Evolutionary conservation across 345 rosid species (phyloP), one percentile per base, ranked within the genome.

Genomic region (Rhizophora apiculata): DNA sequence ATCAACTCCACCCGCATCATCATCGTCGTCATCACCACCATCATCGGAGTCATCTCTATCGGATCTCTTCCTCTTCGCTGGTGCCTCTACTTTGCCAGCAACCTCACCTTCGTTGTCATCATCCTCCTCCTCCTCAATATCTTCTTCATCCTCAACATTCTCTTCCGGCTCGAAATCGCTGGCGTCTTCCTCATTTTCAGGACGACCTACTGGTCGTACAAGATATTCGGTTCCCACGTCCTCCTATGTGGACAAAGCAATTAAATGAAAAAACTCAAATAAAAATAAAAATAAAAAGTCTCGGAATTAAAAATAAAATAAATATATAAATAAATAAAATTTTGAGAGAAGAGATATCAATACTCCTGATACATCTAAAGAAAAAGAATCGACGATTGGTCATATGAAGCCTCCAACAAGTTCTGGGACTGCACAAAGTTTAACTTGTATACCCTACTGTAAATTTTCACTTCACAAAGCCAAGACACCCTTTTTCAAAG

Each of bases 141-240:
- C 92, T 0, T 84, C 86, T 0, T 90, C 91, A 6, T 55, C 60
- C 60, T 55, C 60, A 55, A 22, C 24, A 55, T 55, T 55, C 60
- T 55, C 60, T 15, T 8, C 60, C 16, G 93, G 96, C 67, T 88
- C 96, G 29, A 90, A 89, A 78, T 90, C 98, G 68, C 96, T 90
- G 10, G 93, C 95, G n/a, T 93, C 93, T 74, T 86, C 98, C 76
- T 93, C 97, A 11, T 91, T 97, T 73, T 91, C 97, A 11, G 98
- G 84, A 8, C 72, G 75, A 30, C 73, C 98, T 20, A 91, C 88
- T 2, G 98, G 98, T 69, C 85, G 83, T 52, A 93, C 93, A 10
- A 93, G 81, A 72, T 82, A 93, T 62, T 93, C 97, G 0, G 97
- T 91, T 56, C 96, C 96, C 77, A 93, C 54, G 77, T 89, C 96